phyloP scores from a whole-genome alignment of 352 stramenopile species.

The Phytophthora podocarpi region DNA sequence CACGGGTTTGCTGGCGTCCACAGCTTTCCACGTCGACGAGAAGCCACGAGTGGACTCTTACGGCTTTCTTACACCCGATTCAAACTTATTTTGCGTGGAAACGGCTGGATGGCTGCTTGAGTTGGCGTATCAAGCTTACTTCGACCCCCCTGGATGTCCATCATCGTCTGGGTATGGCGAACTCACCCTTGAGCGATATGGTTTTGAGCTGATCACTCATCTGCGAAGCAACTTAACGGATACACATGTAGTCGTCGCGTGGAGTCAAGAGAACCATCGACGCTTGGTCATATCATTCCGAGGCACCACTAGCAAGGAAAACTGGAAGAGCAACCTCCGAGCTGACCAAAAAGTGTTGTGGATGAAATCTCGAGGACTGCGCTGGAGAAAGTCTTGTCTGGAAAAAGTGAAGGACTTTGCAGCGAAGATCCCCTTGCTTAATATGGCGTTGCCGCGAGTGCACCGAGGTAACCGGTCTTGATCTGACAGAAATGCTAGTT shows the following conservation, averaged over 20 bases:
- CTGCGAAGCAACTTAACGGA: constrained; percentile 75
- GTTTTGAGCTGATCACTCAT: constrained; percentile 87
- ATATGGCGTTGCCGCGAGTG: constrained; percentile 84
- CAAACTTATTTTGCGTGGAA: constrained; percentile 88
- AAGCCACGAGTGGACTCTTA: constrained; percentile 63
- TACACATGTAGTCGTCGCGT: constrained; percentile 75
- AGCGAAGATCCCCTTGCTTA: constrained; percentile 81
- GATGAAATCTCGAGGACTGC: constrained; percentile 70
- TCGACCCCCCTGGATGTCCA: constrained; percentile 76
- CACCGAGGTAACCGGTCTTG: constrained; percentile 65
- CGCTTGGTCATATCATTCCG: constrained; percentile 87
- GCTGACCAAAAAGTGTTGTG: constrained; percentile 82
- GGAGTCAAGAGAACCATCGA: constrained; percentile 52
- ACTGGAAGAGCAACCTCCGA: constrained; percentile 90
- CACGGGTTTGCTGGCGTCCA: constrained; percentile 60
- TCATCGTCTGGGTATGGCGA: constrained; percentile 83
- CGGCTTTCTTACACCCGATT: constrained; percentile 67
- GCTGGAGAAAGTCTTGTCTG: constrained; percentile 59
- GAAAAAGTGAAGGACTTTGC: constrained; percentile 65
- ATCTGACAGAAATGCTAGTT: neutral
- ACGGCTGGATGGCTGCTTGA: constrained; percentile 83
- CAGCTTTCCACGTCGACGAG: constrained; percentile 79
- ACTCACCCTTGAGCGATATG: constrained; percentile 67
- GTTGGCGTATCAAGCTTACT: constrained; percentile 88
- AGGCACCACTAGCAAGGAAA: constrained; percentile 84